Percentiles rank a stretch among this genome's conserved stretches.
These are phyloP conservation scores for Sanguinoderma infundibulare DNA, from an alignment of 1,284 basidiomycete species.

Conservation along the genomic window DNA sequence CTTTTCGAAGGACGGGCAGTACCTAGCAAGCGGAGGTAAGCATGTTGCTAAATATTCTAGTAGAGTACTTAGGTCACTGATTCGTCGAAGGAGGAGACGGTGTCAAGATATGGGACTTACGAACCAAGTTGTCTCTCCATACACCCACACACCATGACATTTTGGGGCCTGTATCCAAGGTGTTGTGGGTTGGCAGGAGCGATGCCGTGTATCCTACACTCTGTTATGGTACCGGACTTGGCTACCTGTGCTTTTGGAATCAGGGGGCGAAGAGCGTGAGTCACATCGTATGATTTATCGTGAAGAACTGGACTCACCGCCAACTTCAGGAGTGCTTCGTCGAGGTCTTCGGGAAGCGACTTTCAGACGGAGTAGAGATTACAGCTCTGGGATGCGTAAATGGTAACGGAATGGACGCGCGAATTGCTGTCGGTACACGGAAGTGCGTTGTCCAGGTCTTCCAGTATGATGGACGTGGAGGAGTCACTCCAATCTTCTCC, in stretches of 20 bases:
- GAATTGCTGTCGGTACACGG: slow-evolving; percentile 1
- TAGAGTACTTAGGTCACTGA: neutral
- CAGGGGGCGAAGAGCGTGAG: neutral
- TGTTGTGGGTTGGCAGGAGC: neutral
- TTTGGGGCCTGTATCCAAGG: neutral
- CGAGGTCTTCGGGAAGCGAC: neutral
- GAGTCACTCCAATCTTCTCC: neutral
- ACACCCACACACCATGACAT: neutral
- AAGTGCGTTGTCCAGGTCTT: slow-evolving; percentile 1
- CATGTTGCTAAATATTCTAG: neutral
- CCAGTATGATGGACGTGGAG: neutral
- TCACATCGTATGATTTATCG: neutral
- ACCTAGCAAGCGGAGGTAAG: slow-evolving; percentile 4
- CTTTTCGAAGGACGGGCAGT: neutral
- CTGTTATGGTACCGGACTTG: slow-evolving; percentile 4
- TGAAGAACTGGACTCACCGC: neutral
- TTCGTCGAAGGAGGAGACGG: neutral
- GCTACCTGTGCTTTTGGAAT: neutral
- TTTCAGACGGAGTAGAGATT: slow-evolving; percentile 1
- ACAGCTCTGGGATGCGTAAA: neutral
- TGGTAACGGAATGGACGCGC: neutral
- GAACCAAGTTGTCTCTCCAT: neutral
- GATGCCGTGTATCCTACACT: neutral
- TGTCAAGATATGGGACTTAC: neutral
- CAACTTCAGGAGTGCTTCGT: neutral